A percentile compares a stretch with the other conserved stretches of the same genome.
These are phyloP conservation scores for Fusarium falciforme DNA, from an alignment of 2,329 filamentous ascomycete genomes.

Conservation along the genomic window DNA sequence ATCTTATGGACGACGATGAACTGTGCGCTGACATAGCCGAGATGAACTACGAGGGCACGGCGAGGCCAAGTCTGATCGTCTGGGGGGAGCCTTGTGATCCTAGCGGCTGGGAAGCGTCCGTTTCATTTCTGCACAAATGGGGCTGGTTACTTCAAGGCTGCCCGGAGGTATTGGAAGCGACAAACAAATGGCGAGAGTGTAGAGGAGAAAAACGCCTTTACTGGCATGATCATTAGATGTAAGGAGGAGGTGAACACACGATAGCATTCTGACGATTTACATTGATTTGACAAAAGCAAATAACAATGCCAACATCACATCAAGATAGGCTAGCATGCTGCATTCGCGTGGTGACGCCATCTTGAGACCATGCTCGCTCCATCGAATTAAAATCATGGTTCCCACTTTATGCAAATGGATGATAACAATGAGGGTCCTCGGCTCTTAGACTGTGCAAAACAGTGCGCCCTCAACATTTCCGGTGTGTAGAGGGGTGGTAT, in stretches of 20 bases:
- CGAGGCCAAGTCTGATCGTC: slow-evolving; percentile 19
- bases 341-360: not conserved
- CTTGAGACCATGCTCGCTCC: not conserved
- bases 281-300: not conserved
- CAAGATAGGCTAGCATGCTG: not conserved
- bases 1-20: slow-evolving; percentile 7
- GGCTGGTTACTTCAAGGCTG: slow-evolving; percentile 18
- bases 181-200: slow-evolving; percentile 21
- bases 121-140: slow-evolving; percentile 21
- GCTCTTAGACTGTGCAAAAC: not conserved
- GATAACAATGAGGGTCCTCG: not conserved
- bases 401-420: not conserved
- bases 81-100: slow-evolving; percentile 20
- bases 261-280: not conserved
- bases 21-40: slow-evolving; percentile 11
- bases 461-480: not conserved
- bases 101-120: slow-evolving; percentile 17
- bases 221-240: not conserved
- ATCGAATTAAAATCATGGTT: not conserved
- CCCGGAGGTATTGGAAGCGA: slow-evolving; percentile 15
- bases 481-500: not conserved
- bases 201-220: slow-evolving; percentile 11
- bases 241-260: not conserved
- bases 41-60: slow-evolving; percentile 1
- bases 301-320: not conserved